Conservation (phyloP, 2,329 filamentous ascomycete species). For the Corynespora cassiicola region DNA sequence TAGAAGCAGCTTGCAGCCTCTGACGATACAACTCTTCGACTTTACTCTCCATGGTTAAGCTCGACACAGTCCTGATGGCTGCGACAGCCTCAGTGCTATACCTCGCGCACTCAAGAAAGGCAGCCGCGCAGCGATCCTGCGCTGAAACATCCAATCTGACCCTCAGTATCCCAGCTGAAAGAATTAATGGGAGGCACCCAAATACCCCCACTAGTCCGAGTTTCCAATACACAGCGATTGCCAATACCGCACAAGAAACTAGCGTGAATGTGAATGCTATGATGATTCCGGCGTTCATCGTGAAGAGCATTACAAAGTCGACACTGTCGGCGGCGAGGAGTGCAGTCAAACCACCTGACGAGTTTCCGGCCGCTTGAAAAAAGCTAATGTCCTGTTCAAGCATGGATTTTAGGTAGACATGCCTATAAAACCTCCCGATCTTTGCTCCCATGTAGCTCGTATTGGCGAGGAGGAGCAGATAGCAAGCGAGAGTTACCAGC, state of each 20-base stretch:
- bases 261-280: conserved; percentile 79
- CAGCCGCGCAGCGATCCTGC: conserved; percentile 6
- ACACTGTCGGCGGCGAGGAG: conserved; percentile 89
- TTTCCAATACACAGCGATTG: conserved; percentile 80
- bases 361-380: conserved; percentile 87
- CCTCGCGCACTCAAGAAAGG: conserved; percentile 12
- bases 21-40: conserved; percentile 52
- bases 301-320: conserved; percentile 82
- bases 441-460: not conserved
- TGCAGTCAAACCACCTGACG: conserved; percentile 79
- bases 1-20: conserved; percentile 9
- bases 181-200: conserved; percentile 74
- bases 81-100: conserved; percentile 85
- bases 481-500: too few relatives aligned
- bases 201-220: conserved; percentile 78
- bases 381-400: conserved; percentile 88
- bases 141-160: conserved; percentile 13
- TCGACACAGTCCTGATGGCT: conserved; percentile 90
- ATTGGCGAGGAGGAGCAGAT: not conserved
- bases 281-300: conserved; percentile 82
- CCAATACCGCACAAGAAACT: conserved; percentile 70
- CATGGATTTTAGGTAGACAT: conserved; percentile 69
- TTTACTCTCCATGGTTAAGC: conserved; percentile 82
- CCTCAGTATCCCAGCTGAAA: conserved; percentile 77
- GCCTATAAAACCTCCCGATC: conserved; percentile 4